phyloP scores from a whole-genome alignment of 768 basidiomycete species.

The Lentinula aciculospora region DNA sequence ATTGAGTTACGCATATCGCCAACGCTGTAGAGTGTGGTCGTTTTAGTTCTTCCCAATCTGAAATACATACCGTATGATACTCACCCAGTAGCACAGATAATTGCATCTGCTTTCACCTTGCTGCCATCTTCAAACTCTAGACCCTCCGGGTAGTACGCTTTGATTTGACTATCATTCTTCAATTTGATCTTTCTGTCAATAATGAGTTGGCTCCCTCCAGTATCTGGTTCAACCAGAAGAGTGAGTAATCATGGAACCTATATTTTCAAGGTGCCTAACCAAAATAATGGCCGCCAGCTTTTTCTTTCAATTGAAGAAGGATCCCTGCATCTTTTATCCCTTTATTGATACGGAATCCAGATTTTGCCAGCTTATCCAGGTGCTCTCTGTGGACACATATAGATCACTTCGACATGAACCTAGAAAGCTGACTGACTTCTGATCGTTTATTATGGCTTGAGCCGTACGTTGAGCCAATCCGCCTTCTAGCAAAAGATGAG shows the following conservation, averaged over 20 bases:
- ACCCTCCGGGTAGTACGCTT: constrained; percentile 21
- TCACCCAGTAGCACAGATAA: constrained; percentile 38
- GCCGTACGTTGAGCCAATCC: constrained; percentile 25
- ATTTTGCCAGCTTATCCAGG: constrained; percentile 39
- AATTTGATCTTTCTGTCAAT: constrained; percentile 47
- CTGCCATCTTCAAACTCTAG: constrained; percentile 25
- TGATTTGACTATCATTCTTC: constrained; percentile 37
- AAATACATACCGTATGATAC: not conserved
- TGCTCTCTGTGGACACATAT: constrained; percentile 23
- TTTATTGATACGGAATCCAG: constrained; percentile 40
- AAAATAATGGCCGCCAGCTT: constrained; percentile 50
- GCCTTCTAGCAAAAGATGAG: constrained; percentile 20
- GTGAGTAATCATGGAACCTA: not conserved
- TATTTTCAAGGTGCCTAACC: constrained; percentile 21
- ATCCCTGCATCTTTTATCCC: constrained; percentile 40
- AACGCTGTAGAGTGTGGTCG: not conserved
- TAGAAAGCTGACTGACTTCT: constrained; percentile 23
- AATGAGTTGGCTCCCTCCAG: constrained; percentile 39
- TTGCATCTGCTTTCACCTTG: constrained; percentile 26
- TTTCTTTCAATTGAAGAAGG: constrained; percentile 24
- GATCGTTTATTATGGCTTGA: constrained; percentile 32
- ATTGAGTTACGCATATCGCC: constrained; percentile 21
- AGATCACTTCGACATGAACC: not conserved
- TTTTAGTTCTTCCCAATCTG: constrained; percentile 9
- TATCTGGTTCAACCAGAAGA: constrained; percentile 18